Evolutionary conservation across 352 stramenopile species (phyloP), one percentile per base, ranked within the genome.

Genomic region (Pythium graminicola): DNA sequence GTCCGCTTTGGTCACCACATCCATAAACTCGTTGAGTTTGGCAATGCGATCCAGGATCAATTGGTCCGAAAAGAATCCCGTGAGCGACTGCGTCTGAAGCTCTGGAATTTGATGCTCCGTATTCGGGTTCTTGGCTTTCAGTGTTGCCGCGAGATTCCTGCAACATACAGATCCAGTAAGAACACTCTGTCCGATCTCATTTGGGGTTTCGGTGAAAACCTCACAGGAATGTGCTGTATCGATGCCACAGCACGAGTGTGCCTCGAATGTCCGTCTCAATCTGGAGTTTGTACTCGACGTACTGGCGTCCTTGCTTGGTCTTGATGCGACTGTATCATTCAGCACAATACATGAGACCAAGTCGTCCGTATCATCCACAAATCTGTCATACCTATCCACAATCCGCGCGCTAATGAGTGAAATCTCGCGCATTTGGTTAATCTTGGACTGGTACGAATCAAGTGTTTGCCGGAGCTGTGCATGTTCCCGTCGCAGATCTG

Each of bases 171-270:
- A 31, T 10, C 53, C 7, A 51, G n/a, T 29, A 45, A 26, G 17
- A 8, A n/a, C n/a, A n/a, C n/a, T n/a, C n/a, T n/a, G n/a, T n/a
- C n/a, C n/a, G n/a, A n/a, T n/a, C n/a, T n/a, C n/a, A n/a, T n/a
- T n/a, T n/a, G n/a, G n/a, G n/a, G n/a, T n/a, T n/a, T n/a, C n/a
- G n/a, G n/a, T n/a, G n/a, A n/a, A n/a, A n/a, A n/a, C 79, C 75
- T 47, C 71, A 90, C 76, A 90, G 64, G 67, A 93, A 93, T 10
- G 82, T 93, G 64, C 74, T 88, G 81, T 93, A 93, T 61, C 82
- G 79, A 72, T 93, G 82, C 82, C 82, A 93, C 5, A 93, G 62
- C 56, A 91, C 77, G 17, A 93, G 69, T 41, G 82, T 93, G 62
- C 82, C 82, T 33, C 80, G 78, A 49, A 86, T 91, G 57, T 91